These are phyloP conservation scores for Xylaria castorea DNA, from an alignment of 495 filamentous ascomycete species.

Conservation along the genomic window DNA sequence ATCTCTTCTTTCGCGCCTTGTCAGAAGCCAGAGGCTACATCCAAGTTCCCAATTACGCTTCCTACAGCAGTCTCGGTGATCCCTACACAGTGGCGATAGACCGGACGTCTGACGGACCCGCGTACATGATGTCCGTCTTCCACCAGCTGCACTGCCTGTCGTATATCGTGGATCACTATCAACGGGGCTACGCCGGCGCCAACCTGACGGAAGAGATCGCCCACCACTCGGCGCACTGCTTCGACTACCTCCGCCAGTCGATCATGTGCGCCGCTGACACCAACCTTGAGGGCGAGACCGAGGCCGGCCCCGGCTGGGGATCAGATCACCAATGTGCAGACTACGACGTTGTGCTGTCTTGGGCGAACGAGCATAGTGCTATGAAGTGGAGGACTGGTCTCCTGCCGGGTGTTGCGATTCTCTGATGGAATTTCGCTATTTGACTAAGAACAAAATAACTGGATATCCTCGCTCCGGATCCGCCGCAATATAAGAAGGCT, in stretches of 20 bases:
- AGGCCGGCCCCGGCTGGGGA: constrained; percentile 52
- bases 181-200: constrained; percentile 47
- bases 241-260: constrained; percentile 56
- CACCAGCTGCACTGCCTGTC: constrained; percentile 62
- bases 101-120: constrained; percentile 45
- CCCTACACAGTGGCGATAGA: constrained; percentile 46
- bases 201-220: constrained; percentile 48
- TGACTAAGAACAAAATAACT: not conserved
- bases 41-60: constrained; percentile 40
- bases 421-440: constrained; percentile 19
- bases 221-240: constrained; percentile 57
- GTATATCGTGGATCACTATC: constrained; percentile 51
- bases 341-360: constrained; percentile 48
- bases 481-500: not conserved
- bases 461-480: not conserved
- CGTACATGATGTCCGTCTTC: constrained; percentile 59
- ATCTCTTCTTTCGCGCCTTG: not conserved
- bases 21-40: constrained; percentile 52
- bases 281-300: constrained; percentile 54
- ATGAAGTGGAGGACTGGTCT: constrained; percentile 41
- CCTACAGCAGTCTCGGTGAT: constrained; percentile 45
- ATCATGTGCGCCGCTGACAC: constrained; percentile 56
- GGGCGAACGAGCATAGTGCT: constrained; percentile 48
- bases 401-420: constrained; percentile 40
- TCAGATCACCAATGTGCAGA: constrained; percentile 48